Evolutionary conservation across 345 rosid species (phyloP), one percentile per base, ranked within the genome.

Genomic region (Fremontodendron californicum): DNA sequence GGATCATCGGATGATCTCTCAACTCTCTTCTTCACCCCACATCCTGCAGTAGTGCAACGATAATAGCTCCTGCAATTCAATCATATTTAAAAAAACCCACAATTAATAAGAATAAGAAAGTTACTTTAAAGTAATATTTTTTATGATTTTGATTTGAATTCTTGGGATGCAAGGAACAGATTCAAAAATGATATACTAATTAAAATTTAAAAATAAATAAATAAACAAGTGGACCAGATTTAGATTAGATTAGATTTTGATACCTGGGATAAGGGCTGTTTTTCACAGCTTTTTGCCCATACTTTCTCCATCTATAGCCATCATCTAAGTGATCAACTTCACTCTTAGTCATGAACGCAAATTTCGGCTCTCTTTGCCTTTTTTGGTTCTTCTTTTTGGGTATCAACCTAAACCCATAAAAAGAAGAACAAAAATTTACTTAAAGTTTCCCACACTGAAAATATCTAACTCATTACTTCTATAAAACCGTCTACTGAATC

Each of bases 251-350:
- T 46, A 71, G 25, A n/a, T 18, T 35, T 9, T 55, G 21, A 39
- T 83, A 96, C 99, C 99, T 92, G 69, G 99, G 99, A 81, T 85
- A 89, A 71, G 97, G 98, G 85, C 98, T 96, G 82, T 94, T 94
- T 77, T 94, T 96, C 58, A 96, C 98, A 74, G 99, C 96, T 82
- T 96, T 96, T 64, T 96, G 99, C 63, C 99, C 99, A 84, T 96
- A 96, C 75, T 96, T 96, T 73, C 99, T 91, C 99, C 99, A 96
- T 48, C 98, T 85, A 77, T 86, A 96, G 27, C 99, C 98, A 49
- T 96, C 99, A 68, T 96, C 99, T 29, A 96, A 84, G 35, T 94
- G 94, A 86, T 96, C 98, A 45, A 94, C 86, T 71, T 96, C 98
- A 42, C 96, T 94, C 90, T 94, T 90, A 0, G 99, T 96, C 86